Conservation (phyloP, 495 filamentous ascomycete genomes). For the Cetradonia linearis region DNA sequence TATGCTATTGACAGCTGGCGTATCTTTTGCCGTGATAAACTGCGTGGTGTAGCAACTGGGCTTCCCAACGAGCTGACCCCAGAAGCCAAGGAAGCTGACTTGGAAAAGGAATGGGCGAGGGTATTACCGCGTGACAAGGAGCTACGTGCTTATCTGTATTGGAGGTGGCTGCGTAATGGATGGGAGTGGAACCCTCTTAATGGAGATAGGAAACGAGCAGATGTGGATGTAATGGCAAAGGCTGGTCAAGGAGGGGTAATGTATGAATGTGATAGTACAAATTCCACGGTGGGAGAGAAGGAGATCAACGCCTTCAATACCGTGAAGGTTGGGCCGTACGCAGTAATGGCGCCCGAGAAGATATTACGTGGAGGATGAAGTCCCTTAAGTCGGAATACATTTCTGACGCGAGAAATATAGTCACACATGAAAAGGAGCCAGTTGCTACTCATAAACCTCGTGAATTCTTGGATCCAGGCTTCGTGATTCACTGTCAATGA, state of each 20-base stretch:
- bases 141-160: constrained; percentile 69
- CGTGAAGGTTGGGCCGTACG: background rate
- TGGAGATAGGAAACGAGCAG: constrained; percentile 49
- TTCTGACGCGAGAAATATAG: too few species aligned
- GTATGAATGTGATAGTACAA: constrained; percentile 47
- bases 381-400: too few species aligned
- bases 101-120: constrained; percentile 67
- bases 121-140: constrained; percentile 85
- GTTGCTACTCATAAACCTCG: too few species aligned
- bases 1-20: constrained; percentile 91
- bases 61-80: constrained; percentile 30
- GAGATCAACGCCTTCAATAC: background rate
- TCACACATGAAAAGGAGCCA: too few species aligned
- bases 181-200: constrained; percentile 69
- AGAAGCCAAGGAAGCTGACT: constrained; percentile 25
- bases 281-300: background rate
- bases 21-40: constrained; percentile 78
- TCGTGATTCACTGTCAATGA: too few species aligned
- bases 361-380: too few species aligned
- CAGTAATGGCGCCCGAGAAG: background rate
- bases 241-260: constrained; percentile 51
- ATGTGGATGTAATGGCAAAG: constrained; percentile 45
- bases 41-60: constrained; percentile 43
- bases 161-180: constrained; percentile 87
- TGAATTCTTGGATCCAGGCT: too few species aligned